Base-by-base conservation (phyloP, 129 eudicot genomes). In the Flaveria bidentis region DNA sequence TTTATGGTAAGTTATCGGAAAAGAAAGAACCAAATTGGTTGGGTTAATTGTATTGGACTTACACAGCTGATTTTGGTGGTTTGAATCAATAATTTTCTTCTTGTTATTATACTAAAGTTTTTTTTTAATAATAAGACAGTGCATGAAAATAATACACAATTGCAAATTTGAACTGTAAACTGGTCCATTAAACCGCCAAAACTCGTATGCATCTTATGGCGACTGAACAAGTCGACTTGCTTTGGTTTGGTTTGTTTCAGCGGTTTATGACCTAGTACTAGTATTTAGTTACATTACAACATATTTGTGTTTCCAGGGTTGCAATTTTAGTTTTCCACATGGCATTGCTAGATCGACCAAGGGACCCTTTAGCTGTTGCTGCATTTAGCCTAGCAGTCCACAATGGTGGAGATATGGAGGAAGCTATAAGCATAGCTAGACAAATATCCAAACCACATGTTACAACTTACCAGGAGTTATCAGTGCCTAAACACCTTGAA, bases 391-490 rank as follows among this genome's bases (percentile, higher is more conserved):
- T 94, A 73, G 87, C 96, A 36, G 86, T 94, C 26, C 80, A 94
- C 74, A 91, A 87, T 61, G 98, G 98, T 2, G 98, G 98, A 64
- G 91, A 94, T 74, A 71, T 88, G 58, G 79, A 60, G 4, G 96
- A 94, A 85, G 98, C 98, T 46, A 57, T 91, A 28, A 70, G 67
- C 30, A 94, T 94, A 53, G 88, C 93, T 8, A 82, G 86, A 75
- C 76, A 65, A 33, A 87, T 94, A 36, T 64, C 76, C 26, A 84
- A 36, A 68, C 85, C 74, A 33, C 86, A 84, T 47, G 91, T 77
- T 52, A 74, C 47, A 9, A 76, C 76, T 41, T 87, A 84, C 67
- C 51, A 23, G 20, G 98, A 94, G 82, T 71, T 93, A 71, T 82
- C 86, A 53, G 88, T 85, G 79, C 79, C 86, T 47, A 77, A n/a